A percentile compares a stretch with the other conserved stretches of the same genome.
These are phyloP conservation scores for Aspergillus nanangensis DNA, from an alignment of 495 filamentous ascomycete genomes.

Conservation along the genomic window DNA sequence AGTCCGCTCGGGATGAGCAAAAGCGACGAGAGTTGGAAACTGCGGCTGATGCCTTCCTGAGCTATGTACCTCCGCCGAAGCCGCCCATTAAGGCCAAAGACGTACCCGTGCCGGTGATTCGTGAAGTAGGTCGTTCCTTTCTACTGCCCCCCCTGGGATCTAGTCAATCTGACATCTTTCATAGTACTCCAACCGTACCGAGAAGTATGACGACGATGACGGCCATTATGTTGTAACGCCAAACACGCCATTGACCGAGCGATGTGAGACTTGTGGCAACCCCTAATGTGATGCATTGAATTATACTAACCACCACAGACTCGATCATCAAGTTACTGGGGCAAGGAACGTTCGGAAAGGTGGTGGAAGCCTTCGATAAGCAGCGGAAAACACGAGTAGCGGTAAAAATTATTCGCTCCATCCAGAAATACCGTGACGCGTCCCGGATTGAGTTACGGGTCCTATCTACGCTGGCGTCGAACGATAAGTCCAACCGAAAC, in stretches of 20 bases:
- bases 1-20: constrained; percentile 74
- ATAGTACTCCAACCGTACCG: constrained; percentile 41
- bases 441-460: constrained; percentile 95
- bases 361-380: constrained; percentile 86
- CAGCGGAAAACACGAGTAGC: constrained; percentile 73
- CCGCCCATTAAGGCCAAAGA: constrained; percentile 90
- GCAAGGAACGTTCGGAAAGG: constrained; percentile 97
- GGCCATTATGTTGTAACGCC: constrained; percentile 91
- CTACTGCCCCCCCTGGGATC: not conserved
- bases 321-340: constrained; percentile 83
- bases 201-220: constrained; percentile 88
- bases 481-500: constrained; percentile 89
- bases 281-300: not conserved
- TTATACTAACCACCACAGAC: constrained; percentile 49
- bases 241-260: constrained; percentile 74
- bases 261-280: constrained; percentile 74
- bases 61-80: constrained; percentile 78
- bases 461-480: constrained; percentile 80
- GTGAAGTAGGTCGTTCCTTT: constrained; percentile 64
- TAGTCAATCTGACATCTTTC: no score
- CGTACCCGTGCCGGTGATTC: constrained; percentile 74
- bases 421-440: constrained; percentile 96
- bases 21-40: constrained; percentile 66
- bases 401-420: constrained; percentile 96
- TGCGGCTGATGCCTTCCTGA: constrained; percentile 65